Conservation (phyloP, 2,329 filamentous ascomycete genomes). For the Diaporthe longicolla region DNA sequence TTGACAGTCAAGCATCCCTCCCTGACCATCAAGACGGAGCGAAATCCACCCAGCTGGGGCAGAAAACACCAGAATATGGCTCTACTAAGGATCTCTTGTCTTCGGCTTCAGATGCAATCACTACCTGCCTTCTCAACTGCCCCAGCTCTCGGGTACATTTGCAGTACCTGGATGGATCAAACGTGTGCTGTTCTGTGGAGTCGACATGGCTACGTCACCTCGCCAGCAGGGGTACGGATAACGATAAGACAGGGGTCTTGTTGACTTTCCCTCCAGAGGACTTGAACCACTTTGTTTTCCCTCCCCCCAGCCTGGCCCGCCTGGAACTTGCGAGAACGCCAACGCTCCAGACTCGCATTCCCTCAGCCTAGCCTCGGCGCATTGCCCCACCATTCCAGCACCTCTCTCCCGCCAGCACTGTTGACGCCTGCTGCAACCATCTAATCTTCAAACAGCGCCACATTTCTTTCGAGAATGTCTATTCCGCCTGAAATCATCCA, state of each 20-base stretch:
- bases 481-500: slow-evolving; percentile 71
- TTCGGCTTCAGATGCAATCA: neutral
- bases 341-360: slow-evolving; percentile 9
- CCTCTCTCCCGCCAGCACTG: neutral
- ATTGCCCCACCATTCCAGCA: slow-evolving; percentile 25
- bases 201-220: slow-evolving; percentile 34
- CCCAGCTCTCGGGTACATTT: slow-evolving; percentile 2
- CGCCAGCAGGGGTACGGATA: slow-evolving; percentile 20
- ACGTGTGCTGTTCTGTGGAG: slow-evolving; percentile 33
- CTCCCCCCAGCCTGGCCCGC: neutral
- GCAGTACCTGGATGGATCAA: slow-evolving; percentile 9
- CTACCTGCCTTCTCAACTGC: neutral
- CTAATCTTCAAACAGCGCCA: neutral
- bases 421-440: neutral
- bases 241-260: slow-evolving; percentile 33
- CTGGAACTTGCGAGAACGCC: neutral
- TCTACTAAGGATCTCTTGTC: neutral
- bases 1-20: neutral
- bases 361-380: slow-evolving; percentile 12
- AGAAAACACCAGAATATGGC: neutral
- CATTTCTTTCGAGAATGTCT: slow-evolving; percentile 59
- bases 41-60: neutral
- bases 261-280: neutral
- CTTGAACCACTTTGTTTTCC: slow-evolving; percentile 15
- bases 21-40: neutral